These are phyloP conservation scores for Oenanthe sinensis DNA, from an alignment of 129 eudicot species.

Conservation along the genomic window DNA sequence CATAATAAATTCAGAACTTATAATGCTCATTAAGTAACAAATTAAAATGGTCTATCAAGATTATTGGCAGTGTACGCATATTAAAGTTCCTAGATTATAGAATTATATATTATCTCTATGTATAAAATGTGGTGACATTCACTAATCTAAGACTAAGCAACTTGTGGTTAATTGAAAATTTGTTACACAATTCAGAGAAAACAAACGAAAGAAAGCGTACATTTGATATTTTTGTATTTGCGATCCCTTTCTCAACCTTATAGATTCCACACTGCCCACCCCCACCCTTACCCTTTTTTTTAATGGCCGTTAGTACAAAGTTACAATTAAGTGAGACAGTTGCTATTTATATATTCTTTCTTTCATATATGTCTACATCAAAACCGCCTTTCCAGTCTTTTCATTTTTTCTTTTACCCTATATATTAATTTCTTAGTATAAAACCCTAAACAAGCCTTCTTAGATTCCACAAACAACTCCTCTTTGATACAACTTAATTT, in stretches of 20 bases:
- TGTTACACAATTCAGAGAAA: not conserved
- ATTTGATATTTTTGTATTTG: not conserved
- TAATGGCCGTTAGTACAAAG: not conserved
- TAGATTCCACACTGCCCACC: not conserved
- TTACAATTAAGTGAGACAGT: not conserved
- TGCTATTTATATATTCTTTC: not conserved
- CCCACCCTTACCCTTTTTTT: not conserved
- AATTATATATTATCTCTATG: no score
- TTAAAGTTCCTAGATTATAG: no score
- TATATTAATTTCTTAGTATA: not conserved
- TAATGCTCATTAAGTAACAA: not conserved
- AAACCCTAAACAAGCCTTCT: not conserved
- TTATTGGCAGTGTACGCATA: no score
- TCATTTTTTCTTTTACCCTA: not conserved
- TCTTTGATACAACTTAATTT: not conserved
- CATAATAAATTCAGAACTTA: no score
- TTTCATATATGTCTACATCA: not conserved
- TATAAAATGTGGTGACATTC: no score
- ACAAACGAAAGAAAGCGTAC: not conserved
- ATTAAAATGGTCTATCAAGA: no score
- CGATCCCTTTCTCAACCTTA: not conserved
- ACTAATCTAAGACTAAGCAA: no score
- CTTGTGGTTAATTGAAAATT: no score
- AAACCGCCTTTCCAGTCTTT: slow-evolving; percentile 3
- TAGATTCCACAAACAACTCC: not conserved